Evolutionary conservation across 495 filamentous ascomycete species (phyloP).

Genomic region (Bombardia bombarda): DNA sequence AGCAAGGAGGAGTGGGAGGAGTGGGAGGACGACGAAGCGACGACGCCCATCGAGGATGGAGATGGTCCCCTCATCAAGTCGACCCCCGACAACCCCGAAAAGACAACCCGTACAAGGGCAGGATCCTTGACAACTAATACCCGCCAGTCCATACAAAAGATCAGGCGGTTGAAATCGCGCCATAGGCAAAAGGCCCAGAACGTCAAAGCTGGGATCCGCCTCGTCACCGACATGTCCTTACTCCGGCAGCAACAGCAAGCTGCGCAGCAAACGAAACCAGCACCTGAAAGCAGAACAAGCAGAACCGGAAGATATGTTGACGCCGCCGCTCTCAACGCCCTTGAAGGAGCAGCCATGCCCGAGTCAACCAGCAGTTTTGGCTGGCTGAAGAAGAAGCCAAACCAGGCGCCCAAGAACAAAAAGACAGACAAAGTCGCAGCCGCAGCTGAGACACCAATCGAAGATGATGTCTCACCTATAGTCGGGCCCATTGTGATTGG

Average conservation of each 20-base stretch:
- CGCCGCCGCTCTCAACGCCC: constrained; percentile 39
- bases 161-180: constrained; percentile 36
- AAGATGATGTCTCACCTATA: constrained; percentile 61
- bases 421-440: constrained; percentile 15
- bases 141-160: constrained; percentile 26
- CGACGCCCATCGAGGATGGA: constrained; percentile 15
- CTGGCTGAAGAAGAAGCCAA: constrained; percentile 34
- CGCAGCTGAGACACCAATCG: constrained; percentile 10
- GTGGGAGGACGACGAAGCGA: constrained; percentile 33
- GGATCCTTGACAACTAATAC: constrained; percentile 10
- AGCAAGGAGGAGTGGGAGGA: constrained; percentile 41
- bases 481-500: constrained; percentile 76
- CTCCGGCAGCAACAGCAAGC: constrained; percentile 25
- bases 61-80: constrained; percentile 21
- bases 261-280: constrained; percentile 12
- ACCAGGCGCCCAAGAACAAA: constrained; percentile 16
- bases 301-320: constrained; percentile 39
- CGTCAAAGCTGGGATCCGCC: constrained; percentile 52
- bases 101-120: constrained; percentile 1
- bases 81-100: constrained; percentile 8
- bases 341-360: constrained; percentile 34
- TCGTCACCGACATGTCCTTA: constrained; percentile 52
- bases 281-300: constrained; percentile 11
- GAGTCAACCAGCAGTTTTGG: constrained; percentile 34
- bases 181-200: constrained; percentile 47